Evolutionary conservation across 2,329 filamentous ascomycete species (phyloP), one percentile per base, ranked within the genome.

Genomic region (Clonostachys chloroleuca): DNA sequence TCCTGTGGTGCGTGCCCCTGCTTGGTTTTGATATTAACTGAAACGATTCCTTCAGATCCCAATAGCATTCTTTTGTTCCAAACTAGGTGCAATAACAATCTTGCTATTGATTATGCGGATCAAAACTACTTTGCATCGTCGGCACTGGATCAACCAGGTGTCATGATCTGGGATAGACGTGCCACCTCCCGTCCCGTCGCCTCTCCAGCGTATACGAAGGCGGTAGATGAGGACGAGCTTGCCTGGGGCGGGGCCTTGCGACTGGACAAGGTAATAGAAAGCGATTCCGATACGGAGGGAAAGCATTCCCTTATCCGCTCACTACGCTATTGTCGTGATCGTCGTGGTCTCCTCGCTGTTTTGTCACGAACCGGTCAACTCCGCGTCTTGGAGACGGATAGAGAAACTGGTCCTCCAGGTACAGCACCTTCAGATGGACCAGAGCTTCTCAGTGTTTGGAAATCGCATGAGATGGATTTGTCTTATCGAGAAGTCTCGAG

Each of bases 91-190:
- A 84, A 83, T 61, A 86, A 86, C 55, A 86, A 86, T 53, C 63
- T 94, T 47, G 80, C 87, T 14, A 88, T 94, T 50, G 88, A 94
- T 67, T 88, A 87, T 50, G 73, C 83, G 18, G 87, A 95, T 56
- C 82, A 86, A 53, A 91, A 94, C 56, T 92, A 91, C 64, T 92
- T 94, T 67, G 84, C 89, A 2, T 92, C 89, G 2, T 89, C 87
- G 13, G 85, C 86, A 4, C 70, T 89, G 12, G 87, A 89, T 49
- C 84, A 89, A 44, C 85, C 88, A 1, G 82, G 83, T 8, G 75
- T 92, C 45, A 84, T 86, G 62, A 76, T 92, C 34, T 92, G 88
- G 88, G 88, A 92, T 59, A 81, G 85, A 24, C 83, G 88, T 40
- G 78, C 77, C n/a, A 75, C 73, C 12, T 71, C 70, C 17, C 74